Percentiles rank a stretch among this genome's conserved stretches.
phyloP scores from a whole-genome alignment of 768 basidiomycete genomes.

The Hygrocybe coccinea region DNA sequence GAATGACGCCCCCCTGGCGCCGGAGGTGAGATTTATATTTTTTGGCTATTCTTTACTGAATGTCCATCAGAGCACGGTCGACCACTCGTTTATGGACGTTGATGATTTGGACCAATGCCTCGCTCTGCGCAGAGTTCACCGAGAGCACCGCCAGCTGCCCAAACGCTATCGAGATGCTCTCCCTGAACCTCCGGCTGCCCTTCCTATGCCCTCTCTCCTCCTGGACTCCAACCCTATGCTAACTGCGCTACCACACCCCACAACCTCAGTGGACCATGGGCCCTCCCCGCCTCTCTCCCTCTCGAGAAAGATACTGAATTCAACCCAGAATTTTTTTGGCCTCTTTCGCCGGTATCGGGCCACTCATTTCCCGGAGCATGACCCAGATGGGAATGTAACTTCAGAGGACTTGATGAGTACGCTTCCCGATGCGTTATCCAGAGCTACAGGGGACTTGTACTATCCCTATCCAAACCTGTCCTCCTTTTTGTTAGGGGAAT shows the following conservation, averaged over 20 bases:
- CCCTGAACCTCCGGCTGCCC: neutral
- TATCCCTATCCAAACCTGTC: neutral
- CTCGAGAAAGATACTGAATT: neutral
- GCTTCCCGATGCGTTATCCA: neutral
- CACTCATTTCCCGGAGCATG: neutral
- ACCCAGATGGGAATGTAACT: neutral
- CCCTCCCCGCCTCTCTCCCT: neutral
- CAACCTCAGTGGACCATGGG: neutral
- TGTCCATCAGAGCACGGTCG: neutral
- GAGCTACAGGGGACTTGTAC: neutral
- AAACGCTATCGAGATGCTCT: neutral
- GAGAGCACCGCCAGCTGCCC: neutral
- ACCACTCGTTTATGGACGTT: neutral
- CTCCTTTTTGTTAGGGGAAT: neutral
- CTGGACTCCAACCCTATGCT: too few species aligned
- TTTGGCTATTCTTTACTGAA: neutral
- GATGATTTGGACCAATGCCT: too few species aligned
- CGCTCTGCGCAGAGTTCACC: neutral
- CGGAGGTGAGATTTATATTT: neutral
- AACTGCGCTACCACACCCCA: neutral
- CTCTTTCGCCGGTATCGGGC: neutral
- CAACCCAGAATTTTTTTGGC: neutral
- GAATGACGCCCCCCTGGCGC: neutral
- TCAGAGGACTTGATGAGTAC: neutral
- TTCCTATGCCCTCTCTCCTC: neutral